Base-by-base conservation (phyloP, 768 basidiomycete species). In the Boletus rubescentipes region DNA sequence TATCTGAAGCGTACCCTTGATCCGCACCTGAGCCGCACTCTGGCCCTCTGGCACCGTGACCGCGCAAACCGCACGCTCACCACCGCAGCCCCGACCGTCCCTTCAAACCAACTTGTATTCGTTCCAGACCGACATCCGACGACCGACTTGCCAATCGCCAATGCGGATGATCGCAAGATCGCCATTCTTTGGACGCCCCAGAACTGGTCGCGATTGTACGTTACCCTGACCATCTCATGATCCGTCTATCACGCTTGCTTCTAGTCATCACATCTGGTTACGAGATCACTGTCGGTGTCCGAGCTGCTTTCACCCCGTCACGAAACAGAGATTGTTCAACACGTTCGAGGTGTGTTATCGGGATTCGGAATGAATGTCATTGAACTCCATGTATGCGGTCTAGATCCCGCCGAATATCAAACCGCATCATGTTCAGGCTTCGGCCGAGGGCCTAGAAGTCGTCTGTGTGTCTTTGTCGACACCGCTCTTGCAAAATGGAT, bases 251-350 rank as follows among this genome's bases (percentile, higher is more conserved):
- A 10, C 4, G 37, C n/a, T 18, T 7, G n/a, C 23, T 40, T 59
- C 26, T 60, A 98, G 95, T 66, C 92, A 96, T 67, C 85, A 93
- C 63, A 81, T 93, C 37, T 97, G 93, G 89, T 74, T 98, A 21
- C 78, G 92, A 40, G 96, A 98, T 65, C 95, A 98, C 60, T 98
- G 96, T 67, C 80, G 93, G 32, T 97, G 93, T 68, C 74, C 87
- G 6, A 74, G 82, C 46, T 96, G 93, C 69, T 95, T 91, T 65
- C 95, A 98, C 69, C 75, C 86, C 0, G 67, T 85, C 55, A 98
- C 95, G 16, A 95, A 92, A 65, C 96, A 98, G 69, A 79, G 95
- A n/a, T 70, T 98, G 10, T 74, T 93, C 47, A 86, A 90, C 64
- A 93, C 94, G 1, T 92, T 88, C 59, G 85, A 90, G 58, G 95